Evolutionary conservation across 495 filamentous ascomycete genomes (phyloP).

Genomic region (Pyrenula aspistea): DNA sequence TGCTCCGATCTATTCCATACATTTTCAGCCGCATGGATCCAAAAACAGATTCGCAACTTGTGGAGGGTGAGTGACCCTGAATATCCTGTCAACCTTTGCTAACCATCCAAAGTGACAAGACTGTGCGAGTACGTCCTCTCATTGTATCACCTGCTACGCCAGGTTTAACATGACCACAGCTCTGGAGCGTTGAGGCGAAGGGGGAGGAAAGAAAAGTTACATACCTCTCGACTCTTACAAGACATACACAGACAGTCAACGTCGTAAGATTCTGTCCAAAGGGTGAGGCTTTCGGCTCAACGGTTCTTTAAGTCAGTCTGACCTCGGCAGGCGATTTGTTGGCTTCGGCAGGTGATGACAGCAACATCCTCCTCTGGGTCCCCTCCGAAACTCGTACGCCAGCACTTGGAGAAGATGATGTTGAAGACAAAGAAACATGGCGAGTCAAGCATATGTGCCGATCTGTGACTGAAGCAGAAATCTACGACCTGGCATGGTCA

Average conservation of each 20-base stretch:
- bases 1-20: slow-evolving; percentile 85
- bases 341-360: slow-evolving; percentile 91
- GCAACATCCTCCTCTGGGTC: slow-evolving; percentile 91
- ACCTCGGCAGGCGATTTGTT: slow-evolving; percentile 65
- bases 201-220: slow-evolving; percentile 82
- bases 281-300: slow-evolving; percentile 34
- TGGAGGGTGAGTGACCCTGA: slow-evolving; percentile 45
- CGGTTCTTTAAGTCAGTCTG: background rate
- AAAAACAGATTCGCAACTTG: slow-evolving; percentile 88
- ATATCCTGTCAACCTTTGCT: slow-evolving; percentile 6
- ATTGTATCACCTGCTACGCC: slow-evolving; percentile 3
- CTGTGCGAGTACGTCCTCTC: slow-evolving; percentile 64
- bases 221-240: slow-evolving; percentile 80
- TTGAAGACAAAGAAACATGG: slow-evolving; percentile 96
- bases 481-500: slow-evolving; percentile 97
- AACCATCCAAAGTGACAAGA: slow-evolving; percentile 57
- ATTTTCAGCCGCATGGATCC: slow-evolving; percentile 79
- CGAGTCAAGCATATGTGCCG: slow-evolving; percentile 95
- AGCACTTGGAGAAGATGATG: slow-evolving; percentile 66
- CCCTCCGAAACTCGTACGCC: slow-evolving; percentile 62
- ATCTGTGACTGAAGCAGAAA: slow-evolving; percentile 74
- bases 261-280: slow-evolving; percentile 91
- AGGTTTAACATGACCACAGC: slow-evolving; percentile 35
- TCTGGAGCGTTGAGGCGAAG: slow-evolving; percentile 80
- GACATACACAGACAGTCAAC: slow-evolving; percentile 96